Base-by-base conservation (phyloP, 2,329 filamentous ascomycete species). In the Gnomoniopsis smithogilvyi region DNA sequence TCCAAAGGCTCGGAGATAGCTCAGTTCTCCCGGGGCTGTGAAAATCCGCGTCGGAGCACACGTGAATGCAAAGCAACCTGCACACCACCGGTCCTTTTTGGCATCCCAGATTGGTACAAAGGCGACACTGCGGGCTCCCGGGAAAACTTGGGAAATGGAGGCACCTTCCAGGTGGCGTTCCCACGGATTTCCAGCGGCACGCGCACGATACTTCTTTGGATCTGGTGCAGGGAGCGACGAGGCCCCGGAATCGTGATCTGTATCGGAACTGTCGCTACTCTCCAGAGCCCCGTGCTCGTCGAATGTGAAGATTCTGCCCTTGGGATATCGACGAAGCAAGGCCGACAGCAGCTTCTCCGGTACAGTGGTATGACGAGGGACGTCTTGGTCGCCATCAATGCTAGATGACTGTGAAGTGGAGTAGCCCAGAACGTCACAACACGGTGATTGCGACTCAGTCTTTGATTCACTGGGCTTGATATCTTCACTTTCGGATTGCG, bases 41-140 rank as follows among this genome's bases (percentile, higher is more conserved):
- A 38, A 45, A 1, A 24, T 22, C 3, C 48, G 45, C 3, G 46
- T 53, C 24, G 19, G n/a, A 0, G 15, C 36, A 17, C 17, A 26
- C 8, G 41, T 30, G 59, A 34, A 55, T 24, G 57, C 14, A 6
- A 64, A 56, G 1, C 60, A 54, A 3, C 62, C 62, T 10, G 60
- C 51, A 33, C 53, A 64, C 60, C 60, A 64, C 41, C 62, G 30
- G n/a, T 60, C 53, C 36, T 53, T 57, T 22, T 60, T 68, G 0
- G 72, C 62, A 55, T 81, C 76, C 78, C 79, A 82, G 0, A 82
- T 64, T 0, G 80, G 80, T 1, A 81, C 70, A 48, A 80, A 74
- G 0, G 75, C 74, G 0, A 82, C 67, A 24, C 76, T 80, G 3
- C 78, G 69, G 1, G 78, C 78, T 0, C 70, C 72, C 0, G 78